These are phyloP conservation scores for Parascedosporium putredinis DNA, from an alignment of 2,329 filamentous ascomycete genomes.

Conservation along the genomic window DNA sequence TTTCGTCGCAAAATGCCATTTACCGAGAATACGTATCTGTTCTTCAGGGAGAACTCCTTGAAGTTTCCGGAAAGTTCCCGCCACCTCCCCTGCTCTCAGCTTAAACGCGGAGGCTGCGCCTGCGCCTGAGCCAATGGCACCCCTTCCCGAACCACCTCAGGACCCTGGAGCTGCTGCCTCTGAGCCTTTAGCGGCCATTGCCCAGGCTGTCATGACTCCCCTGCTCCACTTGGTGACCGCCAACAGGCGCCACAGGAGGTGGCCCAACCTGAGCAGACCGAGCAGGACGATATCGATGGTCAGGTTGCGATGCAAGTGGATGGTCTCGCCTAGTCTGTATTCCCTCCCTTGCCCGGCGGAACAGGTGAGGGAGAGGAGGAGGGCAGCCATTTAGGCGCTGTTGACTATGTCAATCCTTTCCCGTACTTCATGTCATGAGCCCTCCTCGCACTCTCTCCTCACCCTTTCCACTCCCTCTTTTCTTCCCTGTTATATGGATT, in stretches of 20 bases:
- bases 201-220: conserved; percentile 7
- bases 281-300: conserved; percentile 43
- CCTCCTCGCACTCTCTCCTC: background rate
- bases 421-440: background rate
- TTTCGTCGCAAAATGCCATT: conserved; percentile 82
- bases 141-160: conserved; percentile 12
- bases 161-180: conserved; percentile 9
- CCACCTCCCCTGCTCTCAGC: conserved; percentile 74
- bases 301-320: conserved; percentile 28
- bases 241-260: conserved; percentile 8
- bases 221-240: conserved; percentile 7
- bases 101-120: conserved; percentile 40
- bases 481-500: too few relatives aligned
- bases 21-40: conserved; percentile 88
- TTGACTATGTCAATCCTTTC: background rate
- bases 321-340: conserved; percentile 3
- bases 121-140: conserved; percentile 14
- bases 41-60: conserved; percentile 76
- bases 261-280: conserved; percentile 5
- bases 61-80: conserved; percentile 73
- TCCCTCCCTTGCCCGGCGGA: conserved; percentile 6
- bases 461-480: background rate
- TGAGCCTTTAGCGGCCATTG: conserved; percentile 6
- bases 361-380: conserved; percentile 4
- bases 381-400: background rate